Conservation (phyloP, 2,329 filamentous ascomycete genomes). For the Aspergillus quadricinctus region DNA sequence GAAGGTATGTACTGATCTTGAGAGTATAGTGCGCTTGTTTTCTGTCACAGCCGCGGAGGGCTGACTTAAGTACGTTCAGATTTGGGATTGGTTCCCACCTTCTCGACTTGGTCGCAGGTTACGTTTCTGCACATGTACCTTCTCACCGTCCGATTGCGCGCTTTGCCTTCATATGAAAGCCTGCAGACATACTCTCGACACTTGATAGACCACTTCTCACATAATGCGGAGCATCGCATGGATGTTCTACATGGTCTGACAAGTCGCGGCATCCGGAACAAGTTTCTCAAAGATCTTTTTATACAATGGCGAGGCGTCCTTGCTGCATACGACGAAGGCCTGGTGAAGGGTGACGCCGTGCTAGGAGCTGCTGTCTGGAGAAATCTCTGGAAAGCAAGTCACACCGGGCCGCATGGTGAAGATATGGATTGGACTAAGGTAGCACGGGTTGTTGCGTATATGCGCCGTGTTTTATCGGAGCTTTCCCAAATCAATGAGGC, state of each 20-base stretch:
- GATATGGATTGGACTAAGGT: slow-evolving; percentile 59
- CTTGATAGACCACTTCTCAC: slow-evolving; percentile 85
- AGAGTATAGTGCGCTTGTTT: background rate
- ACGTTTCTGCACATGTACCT: slow-evolving; percentile 97
- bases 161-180: slow-evolving; percentile 61
- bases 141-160: slow-evolving; percentile 75
- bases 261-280: slow-evolving; percentile 52
- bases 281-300: slow-evolving; percentile 79
- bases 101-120: slow-evolving; percentile 93
- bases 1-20: slow-evolving; percentile 52
- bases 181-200: slow-evolving; percentile 80
- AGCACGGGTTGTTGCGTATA: slow-evolving; percentile 59
- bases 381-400: slow-evolving; percentile 77
- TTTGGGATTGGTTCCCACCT: slow-evolving; percentile 75
- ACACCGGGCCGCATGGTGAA: slow-evolving; percentile 34
- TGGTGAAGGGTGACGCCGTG: slow-evolving; percentile 45
- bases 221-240: slow-evolving; percentile 66
- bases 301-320: slow-evolving; percentile 87
- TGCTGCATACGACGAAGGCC: slow-evolving; percentile 55
- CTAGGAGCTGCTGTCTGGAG: slow-evolving; percentile 74
- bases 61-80: slow-evolving; percentile 45
- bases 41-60: background rate
- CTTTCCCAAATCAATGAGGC: slow-evolving; percentile 53
- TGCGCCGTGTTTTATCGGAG: slow-evolving; percentile 54
- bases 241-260: slow-evolving; percentile 46